Conservation (phyloP, 176 grass and related monocot species). For the Lolium perenne region DNA sequence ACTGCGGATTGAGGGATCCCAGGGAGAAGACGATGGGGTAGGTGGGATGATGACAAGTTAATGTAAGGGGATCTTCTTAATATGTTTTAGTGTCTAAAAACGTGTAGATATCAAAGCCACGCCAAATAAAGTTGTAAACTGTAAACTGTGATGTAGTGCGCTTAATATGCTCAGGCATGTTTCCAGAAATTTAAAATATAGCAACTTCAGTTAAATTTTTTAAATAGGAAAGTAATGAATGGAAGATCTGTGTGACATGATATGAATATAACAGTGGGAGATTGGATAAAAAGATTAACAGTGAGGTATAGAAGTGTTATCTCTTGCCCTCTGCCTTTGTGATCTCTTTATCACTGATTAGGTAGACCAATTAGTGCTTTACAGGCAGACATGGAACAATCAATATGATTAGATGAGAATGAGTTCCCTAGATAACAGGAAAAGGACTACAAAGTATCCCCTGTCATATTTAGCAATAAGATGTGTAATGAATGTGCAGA, state of each 20-base stretch:
- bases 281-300: constrained; percentile 29
- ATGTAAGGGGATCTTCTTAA: not conserved
- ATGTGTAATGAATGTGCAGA: constrained; percentile 9
- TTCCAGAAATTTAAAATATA: constrained; percentile 29
- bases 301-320: not conserved
- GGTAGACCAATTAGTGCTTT: constrained; percentile 21
- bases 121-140: not conserved
- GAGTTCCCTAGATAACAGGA: not conserved
- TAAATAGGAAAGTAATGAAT: constrained; percentile 23
- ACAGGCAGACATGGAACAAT: not conserved
- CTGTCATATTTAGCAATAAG: constrained; percentile 33
- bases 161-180: constrained; percentile 6
- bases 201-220: constrained; percentile 30
- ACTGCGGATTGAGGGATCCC: no score
- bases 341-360: constrained; percentile 18
- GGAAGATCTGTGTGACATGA: not conserved
- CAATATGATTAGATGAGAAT: not conserved
- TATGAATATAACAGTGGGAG: constrained; percentile 2
- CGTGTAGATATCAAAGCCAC: not conserved
- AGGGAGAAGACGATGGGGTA: no score
- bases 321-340: not conserved
- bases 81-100: not conserved
- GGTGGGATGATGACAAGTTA: no score
- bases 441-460: not conserved
- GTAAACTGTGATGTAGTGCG: not conserved